phyloP scores from a whole-genome alignment of 1,284 basidiomycete species.

The Trichosporon inkin region DNA sequence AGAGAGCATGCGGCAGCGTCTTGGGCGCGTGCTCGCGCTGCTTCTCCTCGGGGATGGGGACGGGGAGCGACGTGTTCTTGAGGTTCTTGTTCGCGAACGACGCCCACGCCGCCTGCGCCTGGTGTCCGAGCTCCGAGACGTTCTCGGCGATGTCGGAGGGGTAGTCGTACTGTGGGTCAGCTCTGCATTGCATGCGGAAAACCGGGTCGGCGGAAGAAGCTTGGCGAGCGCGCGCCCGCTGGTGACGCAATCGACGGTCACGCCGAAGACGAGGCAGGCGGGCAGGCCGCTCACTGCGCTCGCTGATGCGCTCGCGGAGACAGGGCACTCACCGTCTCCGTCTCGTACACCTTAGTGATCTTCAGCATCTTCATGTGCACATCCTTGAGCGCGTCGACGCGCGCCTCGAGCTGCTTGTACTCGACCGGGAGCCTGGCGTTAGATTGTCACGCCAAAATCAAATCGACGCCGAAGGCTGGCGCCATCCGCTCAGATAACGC shows the following conservation, averaged over 20 bases:
- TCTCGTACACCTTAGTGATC: slow-evolving; percentile 79
- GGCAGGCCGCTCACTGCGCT: background rate
- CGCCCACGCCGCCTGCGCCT: slow-evolving; percentile 72
- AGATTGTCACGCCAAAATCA: background rate
- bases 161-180: slow-evolving; percentile 67
- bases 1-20: slow-evolving; percentile 90
- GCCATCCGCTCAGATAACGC: background rate
- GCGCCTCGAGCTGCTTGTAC: slow-evolving; percentile 90
- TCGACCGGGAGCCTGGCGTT: slow-evolving; percentile 57
- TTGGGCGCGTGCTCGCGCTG: slow-evolving; percentile 59
- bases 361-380: slow-evolving; percentile 78
- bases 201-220: too few species aligned
- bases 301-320: background rate
- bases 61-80: slow-evolving; percentile 81
- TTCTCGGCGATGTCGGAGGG: slow-evolving; percentile 56
- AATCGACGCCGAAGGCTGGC: background rate
- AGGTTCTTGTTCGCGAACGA: slow-evolving; percentile 84
- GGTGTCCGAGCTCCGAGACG: slow-evolving; percentile 56
- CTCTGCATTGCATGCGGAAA: too few species aligned
- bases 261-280: background rate
- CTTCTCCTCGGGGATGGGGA: slow-evolving; percentile 57
- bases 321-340: slow-evolving; percentile 54
- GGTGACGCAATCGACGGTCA: background rate
- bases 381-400: slow-evolving; percentile 84
- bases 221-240: background rate